Conservation (phyloP, 768 basidiomycete genomes). For the Tylopilus felleus region DNA sequence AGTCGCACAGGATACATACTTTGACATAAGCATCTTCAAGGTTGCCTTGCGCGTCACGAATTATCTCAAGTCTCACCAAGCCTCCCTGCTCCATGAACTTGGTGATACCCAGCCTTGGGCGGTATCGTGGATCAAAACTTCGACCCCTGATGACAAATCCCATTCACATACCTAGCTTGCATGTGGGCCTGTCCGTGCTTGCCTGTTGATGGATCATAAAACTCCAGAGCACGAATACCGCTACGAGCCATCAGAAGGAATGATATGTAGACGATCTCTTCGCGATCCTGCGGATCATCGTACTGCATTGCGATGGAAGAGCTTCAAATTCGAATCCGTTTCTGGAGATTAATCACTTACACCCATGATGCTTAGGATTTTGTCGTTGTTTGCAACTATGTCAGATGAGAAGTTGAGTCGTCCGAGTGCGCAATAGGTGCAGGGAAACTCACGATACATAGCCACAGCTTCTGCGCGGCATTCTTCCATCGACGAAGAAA, state of each 20-base stretch:
- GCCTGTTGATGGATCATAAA: conserved; percentile 72
- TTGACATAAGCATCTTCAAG: conserved; percentile 69
- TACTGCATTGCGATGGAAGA: conserved; percentile 44
- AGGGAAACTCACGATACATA: conserved; percentile 57
- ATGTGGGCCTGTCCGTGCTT: conserved; percentile 91
- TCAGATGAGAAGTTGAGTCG: neutral
- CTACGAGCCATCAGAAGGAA: conserved; percentile 87
- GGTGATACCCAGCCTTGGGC: conserved; percentile 70
- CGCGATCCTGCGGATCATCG: conserved; percentile 59
- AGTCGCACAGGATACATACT: conserved; percentile 37
- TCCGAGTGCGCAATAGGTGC: neutral
- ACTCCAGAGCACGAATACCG: conserved; percentile 76
- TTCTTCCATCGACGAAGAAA: conserved; percentile 90
- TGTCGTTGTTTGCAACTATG: conserved; percentile 66
- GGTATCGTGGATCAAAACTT: neutral
- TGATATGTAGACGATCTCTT: conserved; percentile 77
- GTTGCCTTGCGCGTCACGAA: conserved; percentile 52
- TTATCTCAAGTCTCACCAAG: conserved; percentile 66
- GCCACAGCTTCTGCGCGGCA: conserved; percentile 90
- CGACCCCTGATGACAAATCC: neutral
- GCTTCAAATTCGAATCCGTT: neutral
- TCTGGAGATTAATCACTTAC: conserved; percentile 37
- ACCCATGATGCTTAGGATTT: conserved; percentile 79
- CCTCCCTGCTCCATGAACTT: conserved; percentile 72
- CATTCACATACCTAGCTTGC: conserved; percentile 68